These are phyloP conservation scores for Tilletia setariae DNA, from an alignment of 1,284 basidiomycete species.

Conservation along the genomic window DNA sequence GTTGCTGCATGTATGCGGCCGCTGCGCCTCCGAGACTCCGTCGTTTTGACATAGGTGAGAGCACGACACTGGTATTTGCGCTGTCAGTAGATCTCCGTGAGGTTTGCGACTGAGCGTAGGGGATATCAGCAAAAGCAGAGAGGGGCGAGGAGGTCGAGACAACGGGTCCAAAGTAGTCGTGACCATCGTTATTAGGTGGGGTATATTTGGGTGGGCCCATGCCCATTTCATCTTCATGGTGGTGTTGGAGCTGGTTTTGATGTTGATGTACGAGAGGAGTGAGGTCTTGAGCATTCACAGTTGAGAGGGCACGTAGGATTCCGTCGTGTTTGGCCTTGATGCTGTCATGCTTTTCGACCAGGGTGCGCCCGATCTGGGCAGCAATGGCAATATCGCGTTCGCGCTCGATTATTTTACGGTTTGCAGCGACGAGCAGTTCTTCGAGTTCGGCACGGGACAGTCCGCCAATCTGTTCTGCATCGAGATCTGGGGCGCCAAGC, in stretches of 20 bases:
- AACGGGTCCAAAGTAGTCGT: conserved; percentile 24
- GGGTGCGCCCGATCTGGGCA: conserved; percentile 43
- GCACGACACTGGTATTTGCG: conserved; percentile 19
- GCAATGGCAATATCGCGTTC: conserved; percentile 44
- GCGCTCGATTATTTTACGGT: conserved; percentile 40
- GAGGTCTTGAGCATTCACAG: background rate
- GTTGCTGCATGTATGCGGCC: conserved; percentile 24
- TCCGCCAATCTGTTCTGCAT: conserved; percentile 31
- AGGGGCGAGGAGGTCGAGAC: conserved; percentile 8
- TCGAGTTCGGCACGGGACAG: conserved; percentile 43
- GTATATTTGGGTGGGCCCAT: conserved; percentile 1
- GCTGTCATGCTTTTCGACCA: conserved; percentile 45
- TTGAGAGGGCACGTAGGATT: conserved; percentile 24
- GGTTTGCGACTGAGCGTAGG: background rate
- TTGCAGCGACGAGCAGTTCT: conserved; percentile 35
- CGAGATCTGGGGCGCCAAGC: conserved; percentile 17
- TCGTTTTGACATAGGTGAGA: background rate
- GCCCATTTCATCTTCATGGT: background rate
- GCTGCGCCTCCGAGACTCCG: background rate
- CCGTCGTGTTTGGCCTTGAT: conserved; percentile 32
- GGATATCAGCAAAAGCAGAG: conserved; percentile 5
- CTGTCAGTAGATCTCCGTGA: background rate
- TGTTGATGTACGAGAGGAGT: too few relatives aligned
- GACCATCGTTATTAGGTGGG: conserved; percentile 14
- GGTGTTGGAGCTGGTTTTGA: too few relatives aligned